These are phyloP conservation scores for Kodamaea kakaduensis DNA, from an alignment of 805 yeast genomes.

Conservation along the genomic window DNA sequence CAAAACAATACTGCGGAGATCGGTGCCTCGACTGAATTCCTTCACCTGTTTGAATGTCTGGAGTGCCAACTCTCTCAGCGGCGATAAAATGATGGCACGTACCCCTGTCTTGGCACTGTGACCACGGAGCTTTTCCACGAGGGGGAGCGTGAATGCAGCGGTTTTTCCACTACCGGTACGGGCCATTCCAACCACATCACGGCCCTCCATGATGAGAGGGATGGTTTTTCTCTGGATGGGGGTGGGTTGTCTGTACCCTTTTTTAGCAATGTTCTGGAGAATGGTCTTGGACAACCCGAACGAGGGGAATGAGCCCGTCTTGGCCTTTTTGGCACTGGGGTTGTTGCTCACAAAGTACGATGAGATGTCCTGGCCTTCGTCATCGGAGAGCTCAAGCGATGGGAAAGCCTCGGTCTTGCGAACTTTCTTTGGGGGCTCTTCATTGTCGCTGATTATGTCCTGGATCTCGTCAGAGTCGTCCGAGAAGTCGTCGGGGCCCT, in stretches of 20 bases:
- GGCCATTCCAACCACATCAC: conserved; percentile 99
- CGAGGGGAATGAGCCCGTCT: conserved; percentile 81
- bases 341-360: conserved; percentile 39
- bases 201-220: conserved; percentile 78
- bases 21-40: conserved; percentile 82
- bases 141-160: conserved; percentile 91
- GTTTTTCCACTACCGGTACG: conserved; percentile 99
- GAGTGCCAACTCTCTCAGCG: conserved; percentile 92
- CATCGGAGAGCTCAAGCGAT: conserved; percentile 43
- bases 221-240: conserved; percentile 97
- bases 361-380: conserved; percentile 38
- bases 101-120: conserved; percentile 87
- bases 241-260: conserved; percentile 93
- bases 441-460: conserved; percentile 11
- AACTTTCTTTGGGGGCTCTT: conserved; percentile 24
- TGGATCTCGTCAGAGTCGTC: conserved; percentile 22
- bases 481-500: conserved; percentile 28
- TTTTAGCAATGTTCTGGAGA: conserved; percentile 64
- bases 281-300: conserved; percentile 80
- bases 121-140: conserved; percentile 76
- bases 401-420: conserved; percentile 37
- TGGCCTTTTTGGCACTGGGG: conserved; percentile 53
- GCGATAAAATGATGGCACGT: conserved; percentile 85
- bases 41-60: conserved; percentile 88
- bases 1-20: conserved; percentile 70